Percentiles rank a stretch among this genome's conserved stretches.
Conservation (phyloP, 2,329 filamentous ascomycete genomes). For the Tolypocladium paradoxum region DNA sequence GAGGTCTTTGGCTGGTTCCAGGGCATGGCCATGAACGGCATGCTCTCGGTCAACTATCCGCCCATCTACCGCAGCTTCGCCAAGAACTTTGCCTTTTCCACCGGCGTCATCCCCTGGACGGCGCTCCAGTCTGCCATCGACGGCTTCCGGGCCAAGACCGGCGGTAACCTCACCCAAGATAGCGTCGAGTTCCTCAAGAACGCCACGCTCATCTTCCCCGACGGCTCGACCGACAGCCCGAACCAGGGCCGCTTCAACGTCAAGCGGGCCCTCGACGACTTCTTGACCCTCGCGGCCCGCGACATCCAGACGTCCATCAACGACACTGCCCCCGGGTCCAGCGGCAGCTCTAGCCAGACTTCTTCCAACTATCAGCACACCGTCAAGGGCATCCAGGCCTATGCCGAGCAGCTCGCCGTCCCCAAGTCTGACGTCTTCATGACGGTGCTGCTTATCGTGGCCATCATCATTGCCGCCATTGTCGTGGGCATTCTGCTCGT, state of each 20-base stretch:
- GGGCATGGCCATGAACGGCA: conserved; percentile 87
- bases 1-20: conserved; percentile 89
- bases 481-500: conserved; percentile 78
- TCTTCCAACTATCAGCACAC: conserved; percentile 28
- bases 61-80: conserved; percentile 79
- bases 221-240: conserved; percentile 40
- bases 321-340: conserved; percentile 17
- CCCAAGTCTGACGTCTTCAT: conserved; percentile 91
- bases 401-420: conserved; percentile 72
- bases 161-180: conserved; percentile 75
- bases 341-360: conserved; percentile 11
- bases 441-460: conserved; percentile 82
- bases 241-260: conserved; percentile 29
- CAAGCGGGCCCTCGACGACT: conserved; percentile 42
- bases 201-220: conserved; percentile 60
- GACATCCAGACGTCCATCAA: conserved; percentile 36
- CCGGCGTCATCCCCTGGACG: conserved; percentile 74
- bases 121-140: conserved; percentile 74
- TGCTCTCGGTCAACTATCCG: conserved; percentile 86
- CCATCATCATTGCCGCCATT: conserved; percentile 74
- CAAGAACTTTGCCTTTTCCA: conserved; percentile 89
- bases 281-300: conserved; percentile 42
- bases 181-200: conserved; percentile 67
- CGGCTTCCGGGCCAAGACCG: conserved; percentile 66
- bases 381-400: conserved; percentile 70